Conservation (phyloP, 2,329 filamentous ascomycete genomes). For the Sporothrix dimorphospora region DNA sequence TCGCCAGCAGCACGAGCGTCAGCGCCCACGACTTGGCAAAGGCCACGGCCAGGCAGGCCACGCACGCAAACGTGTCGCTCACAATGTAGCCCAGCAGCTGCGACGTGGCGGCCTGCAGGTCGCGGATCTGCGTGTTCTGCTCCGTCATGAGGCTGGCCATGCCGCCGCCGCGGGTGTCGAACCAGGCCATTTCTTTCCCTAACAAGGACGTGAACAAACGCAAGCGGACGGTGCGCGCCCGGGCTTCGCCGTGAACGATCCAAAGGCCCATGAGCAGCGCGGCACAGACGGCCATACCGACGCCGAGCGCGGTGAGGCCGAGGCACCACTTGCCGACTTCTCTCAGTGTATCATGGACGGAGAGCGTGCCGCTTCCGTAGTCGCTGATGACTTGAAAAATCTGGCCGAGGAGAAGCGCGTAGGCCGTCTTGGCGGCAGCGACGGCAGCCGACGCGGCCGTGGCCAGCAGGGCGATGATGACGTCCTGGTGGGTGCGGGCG, state of each 20-base stretch:
- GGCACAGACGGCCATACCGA: conserved; percentile 68
- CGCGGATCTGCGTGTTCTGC: conserved; percentile 78
- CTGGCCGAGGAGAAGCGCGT: conserved; percentile 72
- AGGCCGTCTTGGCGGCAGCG: conserved; percentile 65
- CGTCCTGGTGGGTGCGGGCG: conserved; percentile 69
- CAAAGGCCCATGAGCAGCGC: conserved; percentile 69
- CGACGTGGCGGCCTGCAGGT: conserved; percentile 79
- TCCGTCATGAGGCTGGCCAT: conserved; percentile 70
- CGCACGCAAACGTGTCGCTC: conserved; percentile 64
- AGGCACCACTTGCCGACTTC: conserved; percentile 63
- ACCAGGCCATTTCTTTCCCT: conserved; percentile 79
- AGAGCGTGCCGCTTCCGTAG: conserved; percentile 56
- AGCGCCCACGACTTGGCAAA: conserved; percentile 83
- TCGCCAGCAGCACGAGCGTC: conserved; percentile 76
- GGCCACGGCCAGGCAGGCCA: conserved; percentile 70
- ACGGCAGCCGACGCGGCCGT: conserved; percentile 59
- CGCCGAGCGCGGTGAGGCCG: conserved; percentile 65
- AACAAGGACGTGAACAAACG: conserved; percentile 70
- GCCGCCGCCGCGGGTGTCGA: conserved; percentile 72
- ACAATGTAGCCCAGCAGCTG: conserved; percentile 75
- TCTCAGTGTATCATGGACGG: conserved; percentile 52
- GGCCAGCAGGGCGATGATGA: conserved; percentile 57
- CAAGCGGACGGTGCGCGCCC: conserved; percentile 68
- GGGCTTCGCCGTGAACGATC: conserved; percentile 78
- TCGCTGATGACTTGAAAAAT: conserved; percentile 73